A percentile compares a stretch with the other conserved stretches of the same genome.
Conservation (phyloP, 768 basidiomycete species). For the Antrodiella citrinella region DNA sequence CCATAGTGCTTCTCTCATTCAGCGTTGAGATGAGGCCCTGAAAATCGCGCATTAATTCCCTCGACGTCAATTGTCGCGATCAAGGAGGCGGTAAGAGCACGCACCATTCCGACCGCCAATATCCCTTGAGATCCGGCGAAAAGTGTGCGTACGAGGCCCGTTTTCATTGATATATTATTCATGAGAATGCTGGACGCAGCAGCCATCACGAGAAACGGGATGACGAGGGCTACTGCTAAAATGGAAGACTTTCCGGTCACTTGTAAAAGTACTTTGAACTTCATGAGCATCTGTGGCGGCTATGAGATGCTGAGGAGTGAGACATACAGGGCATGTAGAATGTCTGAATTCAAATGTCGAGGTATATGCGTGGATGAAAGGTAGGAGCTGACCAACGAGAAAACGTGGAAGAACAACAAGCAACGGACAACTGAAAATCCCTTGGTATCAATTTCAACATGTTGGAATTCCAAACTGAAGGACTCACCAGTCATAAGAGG, state of each 20-base stretch:
- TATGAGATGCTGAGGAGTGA: no score
- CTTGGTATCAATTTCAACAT: not conserved
- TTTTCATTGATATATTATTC: conserved; percentile 3
- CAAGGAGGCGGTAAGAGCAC: not conserved
- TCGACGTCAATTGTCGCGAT: not conserved
- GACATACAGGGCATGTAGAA: conserved; percentile 13
- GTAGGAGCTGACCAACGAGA: conserved; percentile 5
- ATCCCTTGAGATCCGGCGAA: conserved; percentile 7
- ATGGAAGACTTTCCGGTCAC: conserved; percentile 8
- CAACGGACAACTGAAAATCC: conserved; percentile 2
- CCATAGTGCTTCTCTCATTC: conserved; percentile 7
- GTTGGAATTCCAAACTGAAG: not conserved
- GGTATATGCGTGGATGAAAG: not conserved
- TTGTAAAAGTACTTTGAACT: conserved; percentile 10
- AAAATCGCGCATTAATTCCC: not conserved
- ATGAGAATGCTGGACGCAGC: conserved; percentile 5
- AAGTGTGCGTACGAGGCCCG: conserved; percentile 6
- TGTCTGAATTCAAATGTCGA: conserved; percentile 4
- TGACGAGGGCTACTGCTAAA: conserved; percentile 11
- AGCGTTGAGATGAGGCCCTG: conserved; percentile 10
- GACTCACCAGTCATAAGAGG: conserved; percentile 10
- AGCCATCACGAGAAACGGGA: conserved; percentile 10
- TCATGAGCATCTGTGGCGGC: no score
- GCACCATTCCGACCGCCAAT: conserved; percentile 11
- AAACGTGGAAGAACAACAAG: conserved; percentile 13